Conservation (phyloP, 1,139 yeast genomes). For the Suhomyces atakaporum region DNA sequence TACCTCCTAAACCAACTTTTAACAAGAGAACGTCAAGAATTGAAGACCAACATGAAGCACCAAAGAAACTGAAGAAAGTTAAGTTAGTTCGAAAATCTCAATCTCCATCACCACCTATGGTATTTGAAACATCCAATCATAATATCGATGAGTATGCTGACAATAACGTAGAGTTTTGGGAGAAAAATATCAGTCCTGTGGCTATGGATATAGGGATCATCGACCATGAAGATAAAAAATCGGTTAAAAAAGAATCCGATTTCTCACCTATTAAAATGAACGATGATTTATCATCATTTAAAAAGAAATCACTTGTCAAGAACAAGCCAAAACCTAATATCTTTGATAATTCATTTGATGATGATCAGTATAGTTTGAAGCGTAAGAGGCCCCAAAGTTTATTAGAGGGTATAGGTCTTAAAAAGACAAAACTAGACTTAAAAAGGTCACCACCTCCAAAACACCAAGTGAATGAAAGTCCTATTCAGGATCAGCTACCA, state of each 20-base stretch:
- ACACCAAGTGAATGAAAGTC: conserved; percentile 14
- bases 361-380: conserved; percentile 14
- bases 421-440: conserved; percentile 1
- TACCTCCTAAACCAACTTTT: conserved; percentile 2
- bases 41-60: background rate
- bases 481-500: conserved; percentile 20
- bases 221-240: background rate
- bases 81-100: conserved; percentile 7
- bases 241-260: conserved; percentile 2
- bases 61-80: conserved; percentile 4
- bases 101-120: conserved; percentile 16
- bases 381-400: conserved; percentile 5
- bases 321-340: conserved; percentile 14
- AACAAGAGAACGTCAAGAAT: background rate
- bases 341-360: conserved; percentile 20
- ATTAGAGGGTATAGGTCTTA: conserved; percentile 4
- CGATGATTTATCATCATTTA: conserved; percentile 4
- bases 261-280: conserved; percentile 17
- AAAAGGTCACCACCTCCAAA: background rate
- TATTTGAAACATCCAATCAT: conserved; percentile 32
- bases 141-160: conserved; percentile 43
- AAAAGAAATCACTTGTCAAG: conserved; percentile 1
- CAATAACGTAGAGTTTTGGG: conserved; percentile 30
- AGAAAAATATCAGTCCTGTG: conserved; percentile 19
- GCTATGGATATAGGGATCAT: conserved; percentile 5